These are phyloP conservation scores for Calonectria ilicicola DNA, from an alignment of 2,329 filamentous ascomycete species.

Conservation along the genomic window DNA sequence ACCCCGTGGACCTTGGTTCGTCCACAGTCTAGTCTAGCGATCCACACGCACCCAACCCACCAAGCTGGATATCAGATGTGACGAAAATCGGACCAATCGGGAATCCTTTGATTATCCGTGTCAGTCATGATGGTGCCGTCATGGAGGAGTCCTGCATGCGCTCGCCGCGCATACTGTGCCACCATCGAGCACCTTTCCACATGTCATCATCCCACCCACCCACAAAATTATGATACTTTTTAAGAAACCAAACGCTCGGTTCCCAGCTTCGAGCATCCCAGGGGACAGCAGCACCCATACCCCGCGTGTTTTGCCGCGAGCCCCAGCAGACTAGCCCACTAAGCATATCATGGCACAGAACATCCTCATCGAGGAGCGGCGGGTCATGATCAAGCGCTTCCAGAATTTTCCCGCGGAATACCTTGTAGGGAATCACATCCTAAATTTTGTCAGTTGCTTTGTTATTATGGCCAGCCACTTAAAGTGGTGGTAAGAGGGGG, in stretches of 20 bases:
- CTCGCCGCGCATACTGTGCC: constrained; percentile 44
- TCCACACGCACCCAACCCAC: background rate
- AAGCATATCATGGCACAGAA: constrained; percentile 51
- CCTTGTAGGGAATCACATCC: constrained; percentile 50
- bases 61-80: background rate
- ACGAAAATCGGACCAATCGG: background rate
- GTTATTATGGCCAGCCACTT: background rate
- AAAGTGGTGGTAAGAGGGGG: no score
- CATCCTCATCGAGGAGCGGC: constrained; percentile 48
- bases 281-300: constrained; percentile 52
- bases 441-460: constrained; percentile 26
- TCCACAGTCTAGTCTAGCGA: background rate
- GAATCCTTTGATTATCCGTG: background rate
- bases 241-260: constrained; percentile 56
- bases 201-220: constrained; percentile 53
- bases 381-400: constrained; percentile 38
- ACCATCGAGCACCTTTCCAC: constrained; percentile 46
- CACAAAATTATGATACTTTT: constrained; percentile 52
- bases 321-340: constrained; percentile 54
- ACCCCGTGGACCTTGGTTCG: background rate
- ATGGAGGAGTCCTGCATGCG: constrained; percentile 25
- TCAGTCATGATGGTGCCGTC: background rate
- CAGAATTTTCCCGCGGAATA: constrained; percentile 47
- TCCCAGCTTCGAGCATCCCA: constrained; percentile 61
- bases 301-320: constrained; percentile 38